Evolutionary conservation across 1,284 basidiomycete genomes (phyloP).

Genomic region (Agaricales sp.): DNA sequence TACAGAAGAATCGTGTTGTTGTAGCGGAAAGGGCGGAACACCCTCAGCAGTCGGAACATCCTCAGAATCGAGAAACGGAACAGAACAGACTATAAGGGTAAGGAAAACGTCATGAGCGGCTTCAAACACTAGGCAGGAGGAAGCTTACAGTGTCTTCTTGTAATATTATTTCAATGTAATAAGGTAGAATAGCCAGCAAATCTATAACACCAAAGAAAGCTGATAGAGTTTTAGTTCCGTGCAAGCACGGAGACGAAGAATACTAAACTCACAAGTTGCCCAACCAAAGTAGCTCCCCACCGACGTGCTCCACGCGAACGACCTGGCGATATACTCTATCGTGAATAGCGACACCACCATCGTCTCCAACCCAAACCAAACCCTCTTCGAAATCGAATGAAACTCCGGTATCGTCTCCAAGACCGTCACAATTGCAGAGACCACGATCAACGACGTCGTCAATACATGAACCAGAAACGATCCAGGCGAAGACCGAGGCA

Average conservation of each 20-base stretch:
- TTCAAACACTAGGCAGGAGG: constrained; percentile 1
- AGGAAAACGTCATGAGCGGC: not conserved
- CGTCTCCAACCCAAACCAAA: constrained; percentile 79
- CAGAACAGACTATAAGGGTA: constrained; percentile 48
- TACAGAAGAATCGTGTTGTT: constrained; percentile 73
- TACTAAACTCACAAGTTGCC: constrained; percentile 46
- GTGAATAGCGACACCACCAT: constrained; percentile 75
- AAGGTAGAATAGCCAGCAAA: constrained; percentile 74
- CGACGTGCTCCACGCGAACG: constrained; percentile 53
- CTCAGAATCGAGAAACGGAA: constrained; percentile 83
- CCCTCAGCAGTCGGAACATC: constrained; percentile 75
- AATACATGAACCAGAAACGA: constrained; percentile 59
- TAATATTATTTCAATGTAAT: constrained; percentile 78
- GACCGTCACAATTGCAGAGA: constrained; percentile 73
- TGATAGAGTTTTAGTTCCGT: constrained; percentile 15
- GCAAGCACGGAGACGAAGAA: constrained; percentile 3
- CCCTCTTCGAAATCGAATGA: constrained; percentile 54
- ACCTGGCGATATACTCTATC: constrained; percentile 61
- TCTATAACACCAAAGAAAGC: constrained; percentile 85
- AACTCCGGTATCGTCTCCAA: constrained; percentile 80
- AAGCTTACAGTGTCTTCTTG: constrained; percentile 71
- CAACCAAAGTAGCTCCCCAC: constrained; percentile 53
- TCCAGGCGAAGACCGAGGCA: constrained; percentile 53
- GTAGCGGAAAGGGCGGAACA: constrained; percentile 82
- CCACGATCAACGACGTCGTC: constrained; percentile 51